These are phyloP conservation scores for Tilletia setariae DNA, from an alignment of 1,284 basidiomycete species.

Conservation along the genomic window DNA sequence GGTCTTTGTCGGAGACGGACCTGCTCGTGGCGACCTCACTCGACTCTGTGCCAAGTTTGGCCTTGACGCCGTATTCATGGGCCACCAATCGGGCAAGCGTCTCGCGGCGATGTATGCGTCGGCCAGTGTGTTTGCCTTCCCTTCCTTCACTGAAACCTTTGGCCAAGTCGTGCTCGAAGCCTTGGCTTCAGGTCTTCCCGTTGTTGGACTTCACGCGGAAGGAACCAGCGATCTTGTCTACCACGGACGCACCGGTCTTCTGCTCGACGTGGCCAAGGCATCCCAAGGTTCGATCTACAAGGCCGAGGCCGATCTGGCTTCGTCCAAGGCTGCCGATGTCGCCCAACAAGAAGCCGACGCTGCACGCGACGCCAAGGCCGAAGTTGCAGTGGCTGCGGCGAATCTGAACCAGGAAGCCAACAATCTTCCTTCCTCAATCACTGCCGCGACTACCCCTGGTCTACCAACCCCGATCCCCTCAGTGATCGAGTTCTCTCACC, in stretches of 20 bases:
- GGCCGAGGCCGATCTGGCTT: background rate
- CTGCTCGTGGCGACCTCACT: constrained; percentile 59
- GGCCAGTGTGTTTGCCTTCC: constrained; percentile 63
- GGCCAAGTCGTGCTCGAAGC: constrained; percentile 63
- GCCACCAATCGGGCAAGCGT: constrained; percentile 56
- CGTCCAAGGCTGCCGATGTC: background rate
- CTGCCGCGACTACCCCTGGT: constrained; percentile 15
- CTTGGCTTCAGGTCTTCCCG: constrained; percentile 61
- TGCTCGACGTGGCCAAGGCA: constrained; percentile 46
- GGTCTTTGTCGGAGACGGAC: constrained; percentile 63
- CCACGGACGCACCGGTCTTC: constrained; percentile 58
- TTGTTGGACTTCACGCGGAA: constrained; percentile 62
- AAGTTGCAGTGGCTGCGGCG: constrained; percentile 19
- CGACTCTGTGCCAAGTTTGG: constrained; percentile 56
- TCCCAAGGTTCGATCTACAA: constrained; percentile 25
- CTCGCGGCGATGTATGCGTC: constrained; percentile 58
- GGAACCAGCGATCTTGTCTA: constrained; percentile 62
- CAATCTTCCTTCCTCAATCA: constrained; percentile 18
- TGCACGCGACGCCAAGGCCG: constrained; percentile 12
- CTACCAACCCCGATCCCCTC: constrained; percentile 33
- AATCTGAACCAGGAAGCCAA: constrained; percentile 31
- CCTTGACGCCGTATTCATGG: constrained; percentile 60
- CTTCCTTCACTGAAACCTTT: constrained; percentile 62
- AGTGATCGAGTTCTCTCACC: constrained; percentile 47
- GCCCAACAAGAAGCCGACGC: background rate